phyloP scores from a whole-genome alignment of 495 filamentous ascomycete genomes.

The Aeminium ludgeri region DNA sequence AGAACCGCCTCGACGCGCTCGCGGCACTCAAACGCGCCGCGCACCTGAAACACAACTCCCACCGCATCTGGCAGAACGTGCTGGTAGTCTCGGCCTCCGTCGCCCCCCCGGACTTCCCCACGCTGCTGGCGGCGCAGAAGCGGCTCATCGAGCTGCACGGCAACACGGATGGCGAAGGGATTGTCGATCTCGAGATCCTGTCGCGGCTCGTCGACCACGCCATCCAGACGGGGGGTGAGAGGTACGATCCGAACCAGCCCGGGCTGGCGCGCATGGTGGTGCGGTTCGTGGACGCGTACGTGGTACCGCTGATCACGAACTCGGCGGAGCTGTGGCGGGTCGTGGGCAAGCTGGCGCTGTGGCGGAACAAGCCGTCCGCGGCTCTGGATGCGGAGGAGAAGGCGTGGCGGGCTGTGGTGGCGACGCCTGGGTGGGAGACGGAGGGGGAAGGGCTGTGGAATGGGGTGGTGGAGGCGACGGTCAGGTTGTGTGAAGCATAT shows the following conservation, averaged over 20 bases:
- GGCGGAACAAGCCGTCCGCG: slow-evolving; percentile 45
- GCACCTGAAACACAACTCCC: slow-evolving; percentile 60
- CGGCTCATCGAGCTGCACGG: slow-evolving; percentile 62
- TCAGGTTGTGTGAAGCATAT: slow-evolving; percentile 47
- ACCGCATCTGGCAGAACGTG: slow-evolving; percentile 90
- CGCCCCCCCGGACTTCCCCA: slow-evolving; percentile 52
- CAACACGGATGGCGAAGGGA: slow-evolving; percentile 49
- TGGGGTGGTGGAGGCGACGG: slow-evolving; percentile 43
- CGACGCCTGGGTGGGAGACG: slow-evolving; percentile 29
- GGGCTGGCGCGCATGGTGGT: slow-evolving; percentile 39
- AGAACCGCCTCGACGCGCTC: slow-evolving; percentile 55
- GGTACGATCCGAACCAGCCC: slow-evolving; percentile 18
- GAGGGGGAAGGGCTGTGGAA: slow-evolving; percentile 35
- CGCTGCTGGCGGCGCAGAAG: slow-evolving; percentile 54
- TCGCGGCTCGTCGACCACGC: slow-evolving; percentile 54
- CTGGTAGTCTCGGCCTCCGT: slow-evolving; percentile 67
- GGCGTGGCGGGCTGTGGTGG: slow-evolving; percentile 55
- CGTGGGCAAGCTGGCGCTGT: slow-evolving; percentile 51
- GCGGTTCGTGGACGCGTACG: slow-evolving; percentile 48
- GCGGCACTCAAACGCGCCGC: slow-evolving; percentile 72
- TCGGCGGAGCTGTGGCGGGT: slow-evolving; percentile 61
- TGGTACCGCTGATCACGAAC: slow-evolving; percentile 70
- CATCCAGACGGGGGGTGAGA: slow-evolving; percentile 24
- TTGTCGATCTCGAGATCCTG: slow-evolving; percentile 59
- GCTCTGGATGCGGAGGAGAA: slow-evolving; percentile 75